Evolutionary conservation across 768 basidiomycete genomes (phyloP).

Genomic region (Austroboletus eburneus): DNA sequence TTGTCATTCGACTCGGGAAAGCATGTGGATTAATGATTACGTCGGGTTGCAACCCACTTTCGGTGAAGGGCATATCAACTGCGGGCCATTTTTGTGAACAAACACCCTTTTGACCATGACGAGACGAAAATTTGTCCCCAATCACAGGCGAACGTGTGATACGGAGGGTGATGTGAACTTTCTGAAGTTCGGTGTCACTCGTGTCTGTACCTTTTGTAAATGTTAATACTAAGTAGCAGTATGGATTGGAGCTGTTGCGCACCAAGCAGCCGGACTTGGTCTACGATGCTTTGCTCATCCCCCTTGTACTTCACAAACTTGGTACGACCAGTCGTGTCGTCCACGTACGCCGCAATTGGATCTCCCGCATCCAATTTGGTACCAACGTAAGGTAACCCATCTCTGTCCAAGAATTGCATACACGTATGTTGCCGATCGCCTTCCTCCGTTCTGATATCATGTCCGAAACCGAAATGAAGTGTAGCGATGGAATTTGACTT

Average conservation of each 20-base stretch:
- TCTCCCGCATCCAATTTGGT: constrained; percentile 66
- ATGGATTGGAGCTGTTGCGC: constrained; percentile 16
- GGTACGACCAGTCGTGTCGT: constrained; percentile 80
- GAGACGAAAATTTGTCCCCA: constrained; percentile 98
- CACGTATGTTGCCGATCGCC: constrained; percentile 44
- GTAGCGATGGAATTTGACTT: constrained; percentile 54
- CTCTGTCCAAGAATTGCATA: constrained; percentile 59
- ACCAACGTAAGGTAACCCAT: constrained; percentile 85
- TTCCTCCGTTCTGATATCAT: constrained; percentile 58
- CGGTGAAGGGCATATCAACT: constrained; percentile 97
- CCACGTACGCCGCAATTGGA: constrained; percentile 80
- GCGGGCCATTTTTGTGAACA: constrained; percentile 99
- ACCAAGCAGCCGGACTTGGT: constrained; percentile 90
- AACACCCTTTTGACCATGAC: constrained; percentile 99
- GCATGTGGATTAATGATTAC: constrained; percentile 99
- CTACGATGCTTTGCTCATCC: constrained; percentile 85
- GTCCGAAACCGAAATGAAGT: constrained; percentile 87
- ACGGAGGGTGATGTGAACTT: constrained; percentile 88
- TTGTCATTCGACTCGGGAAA: constrained; percentile 99
- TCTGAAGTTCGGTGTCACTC: constrained; percentile 85
- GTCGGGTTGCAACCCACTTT: constrained; percentile 98
- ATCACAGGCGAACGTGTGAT: constrained; percentile 95
- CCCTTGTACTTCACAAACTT: constrained; percentile 94
- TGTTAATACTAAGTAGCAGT: constrained; percentile 1
- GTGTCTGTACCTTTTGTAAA: constrained; percentile 68